A percentile compares a stretch with the other conserved stretches of the same genome.
phyloP scores from a whole-genome alignment of 768 basidiomycete species.

The Candolleomyces eurysporus region DNA sequence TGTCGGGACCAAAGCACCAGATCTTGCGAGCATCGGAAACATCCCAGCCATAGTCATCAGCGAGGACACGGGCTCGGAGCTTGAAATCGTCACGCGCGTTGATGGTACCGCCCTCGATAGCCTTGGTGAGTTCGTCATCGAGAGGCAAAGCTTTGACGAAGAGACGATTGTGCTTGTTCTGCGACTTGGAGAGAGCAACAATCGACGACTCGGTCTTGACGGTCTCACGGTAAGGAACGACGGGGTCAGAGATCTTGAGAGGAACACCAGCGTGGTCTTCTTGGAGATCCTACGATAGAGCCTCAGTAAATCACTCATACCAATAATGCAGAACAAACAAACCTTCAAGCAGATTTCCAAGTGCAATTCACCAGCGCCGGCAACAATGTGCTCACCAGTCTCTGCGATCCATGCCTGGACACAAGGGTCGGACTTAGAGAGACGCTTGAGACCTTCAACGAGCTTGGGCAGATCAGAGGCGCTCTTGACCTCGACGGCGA shows the following conservation, averaged over 20 bases:
- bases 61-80: constrained; percentile 89
- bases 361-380: constrained; percentile 98
- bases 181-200: constrained; percentile 96
- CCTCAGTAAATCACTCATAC: not conserved
- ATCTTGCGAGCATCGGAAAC: constrained; percentile 99
- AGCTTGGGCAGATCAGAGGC: constrained; percentile 98
- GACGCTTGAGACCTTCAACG: constrained; percentile 99
- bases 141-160: constrained; percentile 92
- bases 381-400: constrained; percentile 97
- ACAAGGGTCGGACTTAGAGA: constrained; percentile 99
- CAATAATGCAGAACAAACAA: constrained; percentile 10
- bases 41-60: constrained; percentile 97
- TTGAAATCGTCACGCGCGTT: constrained; percentile 97
- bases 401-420: constrained; percentile 93
- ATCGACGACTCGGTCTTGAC: constrained; percentile 95
- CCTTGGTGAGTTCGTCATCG: constrained; percentile 90
- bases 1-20: constrained; percentile 99
- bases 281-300: constrained; percentile 77
- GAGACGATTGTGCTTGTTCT: constrained; percentile 99
- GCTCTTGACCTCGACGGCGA: constrained; percentile 99
- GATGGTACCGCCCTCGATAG: constrained; percentile 86
- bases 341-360: constrained; percentile 99
- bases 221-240: constrained; percentile 97
- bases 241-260: constrained; percentile 96
- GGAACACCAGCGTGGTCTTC: constrained; percentile 99